Conservation (phyloP, 1,284 basidiomycete genomes). For the Irpex sp. region DNA sequence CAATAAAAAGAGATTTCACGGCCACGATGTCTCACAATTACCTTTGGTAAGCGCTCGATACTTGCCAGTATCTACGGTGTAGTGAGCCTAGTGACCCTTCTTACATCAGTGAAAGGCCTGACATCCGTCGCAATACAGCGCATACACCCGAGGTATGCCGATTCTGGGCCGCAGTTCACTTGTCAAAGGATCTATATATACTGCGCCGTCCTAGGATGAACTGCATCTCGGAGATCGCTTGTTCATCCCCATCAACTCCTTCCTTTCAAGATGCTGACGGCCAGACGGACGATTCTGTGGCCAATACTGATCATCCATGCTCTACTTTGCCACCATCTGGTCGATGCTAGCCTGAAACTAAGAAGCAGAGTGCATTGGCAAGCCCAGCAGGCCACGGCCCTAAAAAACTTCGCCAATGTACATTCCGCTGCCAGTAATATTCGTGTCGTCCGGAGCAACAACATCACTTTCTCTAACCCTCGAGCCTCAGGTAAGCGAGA, state of each 20-base stretch:
- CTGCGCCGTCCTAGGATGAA: neutral
- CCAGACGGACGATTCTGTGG: neutral
- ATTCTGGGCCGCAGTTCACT: neutral
- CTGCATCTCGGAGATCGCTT: neutral
- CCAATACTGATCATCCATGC: neutral
- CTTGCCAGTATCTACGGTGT: neutral
- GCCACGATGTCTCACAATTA: neutral
- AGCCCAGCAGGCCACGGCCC: slow-evolving; percentile 22
- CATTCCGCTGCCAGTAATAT: slow-evolving; percentile 5
- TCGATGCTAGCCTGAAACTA: neutral
- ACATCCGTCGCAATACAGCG: neutral
- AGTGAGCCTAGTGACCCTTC: neutral
- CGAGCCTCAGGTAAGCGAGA: slow-evolving; percentile 50
- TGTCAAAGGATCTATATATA: neutral
- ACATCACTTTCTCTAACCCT: slow-evolving; percentile 71
- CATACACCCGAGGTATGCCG: neutral
- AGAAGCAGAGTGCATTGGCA: slow-evolving; percentile 21
- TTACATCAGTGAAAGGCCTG: neutral
- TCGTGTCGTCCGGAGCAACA: slow-evolving; percentile 31
- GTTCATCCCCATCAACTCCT: neutral
- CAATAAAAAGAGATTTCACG: neutral
- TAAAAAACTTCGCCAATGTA: slow-evolving; percentile 17
- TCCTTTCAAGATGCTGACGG: neutral
- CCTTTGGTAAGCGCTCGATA: neutral
- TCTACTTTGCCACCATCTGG: neutral